Base-by-base conservation (phyloP, 2,329 filamentous ascomycete genomes). In the Xylaria arbuscula region DNA sequence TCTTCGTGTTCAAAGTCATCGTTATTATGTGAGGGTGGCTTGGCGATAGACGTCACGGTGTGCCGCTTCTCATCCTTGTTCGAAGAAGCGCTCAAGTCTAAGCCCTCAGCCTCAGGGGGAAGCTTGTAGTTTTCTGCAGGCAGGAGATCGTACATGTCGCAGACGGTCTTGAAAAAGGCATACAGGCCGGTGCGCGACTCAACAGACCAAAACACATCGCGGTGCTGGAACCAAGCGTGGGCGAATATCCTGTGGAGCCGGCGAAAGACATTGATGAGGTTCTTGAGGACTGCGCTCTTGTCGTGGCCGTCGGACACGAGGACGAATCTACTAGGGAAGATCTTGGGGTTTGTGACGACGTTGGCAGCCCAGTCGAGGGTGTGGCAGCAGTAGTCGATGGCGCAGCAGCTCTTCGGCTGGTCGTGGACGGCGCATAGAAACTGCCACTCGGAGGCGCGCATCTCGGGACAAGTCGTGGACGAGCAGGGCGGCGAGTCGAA, bases 381-480 rank as follows among this genome's bases (percentile, higher is more conserved):
- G 79, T 99, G 96, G 80, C 95, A 98, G 86, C 94, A 98, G 83
- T 99, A 99, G 82, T 99, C 96, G 77, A 99, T 98, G 60, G 96
- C 96, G 81, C 95, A 98, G 84, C 96, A 99, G 76, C 92, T 93
- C 83, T 98, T 98, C 57, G 96, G 96, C 58, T 94, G 92, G 78
- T 98, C 95, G 79, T 99, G 96, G 2, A 98, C 96, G 59, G 96
- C 96, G 83, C 96, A 99, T 56, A 99, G 89, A 77, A 98, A 99
- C 82, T 99, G 96, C 96, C 96, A 99, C 83, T 99, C 95, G 36
- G 93, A 96, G 2, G 96, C 96, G 77, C 96, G 94, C 96, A 99
- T 99, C 82, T 99, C 96, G 38, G 94, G 94, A 77, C 96, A 99
- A 1, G 96, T 98, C 71, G 87, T 86, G 15, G 92, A 88, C 68